Conservation (phyloP, 371 early-diverging fungal genomes). For the Rozella allomycis region DNA sequence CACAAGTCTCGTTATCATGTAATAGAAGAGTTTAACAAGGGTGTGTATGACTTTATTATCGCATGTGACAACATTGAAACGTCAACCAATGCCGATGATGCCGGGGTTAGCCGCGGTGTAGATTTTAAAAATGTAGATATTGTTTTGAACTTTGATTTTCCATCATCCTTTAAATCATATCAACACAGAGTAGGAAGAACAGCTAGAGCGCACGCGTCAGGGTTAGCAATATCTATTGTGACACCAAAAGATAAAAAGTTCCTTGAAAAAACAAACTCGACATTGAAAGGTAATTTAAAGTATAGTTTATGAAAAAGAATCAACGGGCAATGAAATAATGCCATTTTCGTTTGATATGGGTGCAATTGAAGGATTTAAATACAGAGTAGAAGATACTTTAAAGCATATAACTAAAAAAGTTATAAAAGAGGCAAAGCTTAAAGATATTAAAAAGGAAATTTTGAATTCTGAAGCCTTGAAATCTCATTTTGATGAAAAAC, state of each 20-base stretch:
- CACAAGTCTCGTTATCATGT: slow-evolving; percentile 76
- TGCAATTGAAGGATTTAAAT: slow-evolving; percentile 69
- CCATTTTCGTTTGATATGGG: slow-evolving; percentile 70
- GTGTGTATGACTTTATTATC: slow-evolving; percentile 84
- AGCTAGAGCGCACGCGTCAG: too few species aligned
- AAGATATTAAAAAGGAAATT: slow-evolving; percentile 77
- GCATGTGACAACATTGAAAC: slow-evolving; percentile 51
- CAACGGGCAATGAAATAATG: slow-evolving; percentile 31
- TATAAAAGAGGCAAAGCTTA: slow-evolving; percentile 68
- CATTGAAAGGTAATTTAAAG: slow-evolving; percentile 23
- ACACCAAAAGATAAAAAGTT: slow-evolving; percentile 14
- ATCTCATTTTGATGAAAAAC: slow-evolving; percentile 89
- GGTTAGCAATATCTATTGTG: slow-evolving; percentile 53
- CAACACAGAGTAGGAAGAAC: slow-evolving; percentile 93
- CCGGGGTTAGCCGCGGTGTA: slow-evolving; percentile 85
- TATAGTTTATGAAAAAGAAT: slow-evolving; percentile 23
- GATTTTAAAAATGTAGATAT: slow-evolving; percentile 82
- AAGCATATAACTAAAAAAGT: slow-evolving; percentile 43
- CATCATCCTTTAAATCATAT: slow-evolving; percentile 65
- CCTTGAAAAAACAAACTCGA: slow-evolving; percentile 10
- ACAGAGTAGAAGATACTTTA: slow-evolving; percentile 72
- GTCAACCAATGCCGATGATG: slow-evolving; percentile 5
- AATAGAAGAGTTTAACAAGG: slow-evolving; percentile 87
- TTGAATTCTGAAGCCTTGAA: slow-evolving; percentile 76
- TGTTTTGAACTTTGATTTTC: slow-evolving; percentile 96